Evolutionary conservation across 805 yeast genomes (phyloP).

Genomic region (Lachancea nothofagi): DNA sequence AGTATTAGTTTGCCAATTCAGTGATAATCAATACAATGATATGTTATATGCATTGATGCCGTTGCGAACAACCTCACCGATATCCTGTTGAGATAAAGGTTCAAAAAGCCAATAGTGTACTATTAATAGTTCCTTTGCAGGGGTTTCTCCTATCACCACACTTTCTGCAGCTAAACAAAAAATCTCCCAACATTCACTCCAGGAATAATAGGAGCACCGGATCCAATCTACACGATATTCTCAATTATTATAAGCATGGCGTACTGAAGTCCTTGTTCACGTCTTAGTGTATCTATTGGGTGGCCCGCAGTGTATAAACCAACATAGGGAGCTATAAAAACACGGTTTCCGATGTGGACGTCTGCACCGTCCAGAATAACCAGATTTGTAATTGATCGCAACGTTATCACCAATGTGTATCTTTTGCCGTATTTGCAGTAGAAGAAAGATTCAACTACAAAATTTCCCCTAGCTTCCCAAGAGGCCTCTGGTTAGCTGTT

Average conservation of each 20-base stretch:
- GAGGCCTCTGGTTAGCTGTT: slow-evolving; percentile 34
- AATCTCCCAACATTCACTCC: slow-evolving; percentile 64
- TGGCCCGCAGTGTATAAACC: slow-evolving; percentile 60
- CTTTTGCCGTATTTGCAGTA: slow-evolving; percentile 62
- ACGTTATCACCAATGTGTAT: slow-evolving; percentile 49
- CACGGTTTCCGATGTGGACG: slow-evolving; percentile 55
- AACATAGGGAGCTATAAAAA: slow-evolving; percentile 59
- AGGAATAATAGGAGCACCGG: slow-evolving; percentile 49
- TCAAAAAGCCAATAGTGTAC: too few relatives aligned
- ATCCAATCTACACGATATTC: slow-evolving; percentile 64
- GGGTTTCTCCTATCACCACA: slow-evolving; percentile 54
- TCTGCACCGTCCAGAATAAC: slow-evolving; percentile 53
- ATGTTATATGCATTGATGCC: too few relatives aligned
- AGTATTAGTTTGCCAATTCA: too few relatives aligned
- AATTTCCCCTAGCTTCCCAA: slow-evolving; percentile 44
- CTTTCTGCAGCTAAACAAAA: slow-evolving; percentile 64
- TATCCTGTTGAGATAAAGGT: too few relatives aligned
- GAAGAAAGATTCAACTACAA: slow-evolving; percentile 53
- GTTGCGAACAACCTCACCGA: too few relatives aligned
- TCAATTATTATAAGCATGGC: slow-evolving; percentile 56
- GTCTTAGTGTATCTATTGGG: slow-evolving; percentile 48
- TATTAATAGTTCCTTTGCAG: too few relatives aligned
- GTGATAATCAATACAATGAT: too few relatives aligned
- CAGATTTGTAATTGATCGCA: slow-evolving; percentile 54
- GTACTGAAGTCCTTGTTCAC: slow-evolving; percentile 39